These are phyloP conservation scores for Leishmania tropica DNA, from an alignment of 208 protist species.

Conservation along the genomic window DNA sequence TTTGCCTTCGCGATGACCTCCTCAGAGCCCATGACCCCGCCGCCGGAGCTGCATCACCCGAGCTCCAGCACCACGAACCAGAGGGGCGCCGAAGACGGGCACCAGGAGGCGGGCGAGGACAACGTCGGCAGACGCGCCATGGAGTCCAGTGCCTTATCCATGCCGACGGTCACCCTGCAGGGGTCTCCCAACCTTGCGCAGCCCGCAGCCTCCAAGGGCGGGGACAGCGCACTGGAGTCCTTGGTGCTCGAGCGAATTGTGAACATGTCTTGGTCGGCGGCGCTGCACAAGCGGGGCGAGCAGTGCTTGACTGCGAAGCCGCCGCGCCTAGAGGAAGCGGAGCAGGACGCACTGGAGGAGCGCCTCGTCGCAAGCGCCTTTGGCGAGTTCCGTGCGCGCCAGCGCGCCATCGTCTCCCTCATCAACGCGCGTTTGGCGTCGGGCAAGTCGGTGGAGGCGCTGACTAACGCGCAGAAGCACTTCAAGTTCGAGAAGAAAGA, in stretches of 20 bases:
- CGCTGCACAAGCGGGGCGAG: slow-evolving; percentile 76
- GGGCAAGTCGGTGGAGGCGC: slow-evolving; percentile 64
- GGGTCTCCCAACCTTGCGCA: neutral
- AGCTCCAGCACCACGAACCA: neutral
- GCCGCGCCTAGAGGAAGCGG: slow-evolving; percentile 55
- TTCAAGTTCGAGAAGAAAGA: slow-evolving; percentile 77
- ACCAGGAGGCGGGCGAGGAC: slow-evolving; percentile 8
- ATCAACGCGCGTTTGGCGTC: slow-evolving; percentile 57
- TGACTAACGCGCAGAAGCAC: slow-evolving; percentile 58
- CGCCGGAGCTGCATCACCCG: slow-evolving; percentile 3
- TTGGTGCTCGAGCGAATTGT: slow-evolving; percentile 56
- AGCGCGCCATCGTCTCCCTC: slow-evolving; percentile 72
- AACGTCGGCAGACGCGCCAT: slow-evolving; percentile 5
- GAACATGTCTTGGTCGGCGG: slow-evolving; percentile 66
- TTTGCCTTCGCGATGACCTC: slow-evolving; percentile 21
- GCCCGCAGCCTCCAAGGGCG: neutral
- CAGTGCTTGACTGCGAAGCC: slow-evolving; percentile 63
- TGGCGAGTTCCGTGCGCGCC: slow-evolving; percentile 54
- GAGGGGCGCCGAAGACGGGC: neutral
- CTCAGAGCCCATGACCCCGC: slow-evolving; percentile 16
- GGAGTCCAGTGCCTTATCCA: slow-evolving; percentile 9
- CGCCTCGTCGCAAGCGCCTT: slow-evolving; percentile 47
- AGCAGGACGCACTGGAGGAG: slow-evolving; percentile 49
- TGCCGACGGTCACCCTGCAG: slow-evolving; percentile 10
- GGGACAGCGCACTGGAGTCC: slow-evolving; percentile 21